A percentile compares a stretch with the other conserved stretches of the same genome.
Evolutionary conservation across 805 yeast genomes (phyloP).

Genomic region (Yamadazyma akitaensis): DNA sequence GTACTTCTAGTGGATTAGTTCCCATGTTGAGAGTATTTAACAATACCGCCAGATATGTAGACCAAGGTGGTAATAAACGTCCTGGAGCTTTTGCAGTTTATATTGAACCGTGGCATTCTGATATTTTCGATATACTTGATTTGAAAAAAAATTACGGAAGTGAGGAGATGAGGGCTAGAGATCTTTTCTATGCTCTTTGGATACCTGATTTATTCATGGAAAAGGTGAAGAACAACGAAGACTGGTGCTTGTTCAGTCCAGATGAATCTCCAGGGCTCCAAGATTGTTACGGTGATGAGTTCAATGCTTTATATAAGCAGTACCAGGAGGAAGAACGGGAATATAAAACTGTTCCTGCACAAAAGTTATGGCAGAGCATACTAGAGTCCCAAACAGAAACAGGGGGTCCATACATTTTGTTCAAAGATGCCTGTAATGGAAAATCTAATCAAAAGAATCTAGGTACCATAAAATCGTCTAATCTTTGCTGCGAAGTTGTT

Average conservation of each 20-base stretch:
- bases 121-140: conserved; percentile 80
- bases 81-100: conserved; percentile 97
- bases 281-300: conserved; percentile 83
- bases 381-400: conserved; percentile 93
- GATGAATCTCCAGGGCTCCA: conserved; percentile 82
- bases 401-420: conserved; percentile 92
- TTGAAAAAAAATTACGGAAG: conserved; percentile 92
- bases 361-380: conserved; percentile 86
- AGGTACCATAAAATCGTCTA: conserved; percentile 90
- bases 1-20: conserved; percentile 85
- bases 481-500: conserved; percentile 90
- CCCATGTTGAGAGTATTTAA: conserved; percentile 97
- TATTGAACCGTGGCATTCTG: conserved; percentile 97
- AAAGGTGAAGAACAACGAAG: conserved; percentile 71
- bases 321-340: conserved; percentile 74
- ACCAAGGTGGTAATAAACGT: conserved; percentile 96
- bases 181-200: conserved; percentile 91
- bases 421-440: conserved; percentile 85
- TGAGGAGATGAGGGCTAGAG: conserved; percentile 91
- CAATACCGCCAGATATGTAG: conserved; percentile 94
- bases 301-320: conserved; percentile 62
- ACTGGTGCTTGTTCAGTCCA: conserved; percentile 91
- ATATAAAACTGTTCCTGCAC: conserved; percentile 70
- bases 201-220: conserved; percentile 92
- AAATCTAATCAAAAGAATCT: conserved; percentile 90